A percentile compares a stretch with the other conserved stretches of the same genome.
These are phyloP conservation scores for Cercospora citrullina DNA, from an alignment of 2,329 filamentous ascomycete genomes.

Conservation along the genomic window DNA sequence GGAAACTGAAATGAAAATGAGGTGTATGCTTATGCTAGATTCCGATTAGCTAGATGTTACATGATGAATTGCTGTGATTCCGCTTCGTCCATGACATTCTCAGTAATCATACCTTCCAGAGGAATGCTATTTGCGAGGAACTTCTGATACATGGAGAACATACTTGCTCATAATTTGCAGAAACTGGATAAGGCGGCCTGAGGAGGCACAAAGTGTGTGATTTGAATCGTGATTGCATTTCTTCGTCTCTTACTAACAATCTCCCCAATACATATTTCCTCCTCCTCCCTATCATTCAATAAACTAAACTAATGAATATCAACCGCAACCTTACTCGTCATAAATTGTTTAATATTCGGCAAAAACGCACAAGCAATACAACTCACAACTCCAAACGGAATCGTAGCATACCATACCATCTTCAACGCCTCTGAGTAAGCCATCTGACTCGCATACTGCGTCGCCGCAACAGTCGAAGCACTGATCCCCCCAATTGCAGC, in stretches of 20 bases:
- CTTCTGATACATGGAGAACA: background rate
- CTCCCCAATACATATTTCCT: background rate
- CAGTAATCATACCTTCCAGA: too few species aligned
- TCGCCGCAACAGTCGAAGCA: conserved; percentile 18
- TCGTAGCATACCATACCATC: conserved; percentile 30
- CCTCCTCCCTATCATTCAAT: background rate
- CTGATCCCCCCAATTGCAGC: conserved; percentile 21
- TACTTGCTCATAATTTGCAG: background rate
- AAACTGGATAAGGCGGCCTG: too few species aligned
- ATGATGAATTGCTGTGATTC: background rate
- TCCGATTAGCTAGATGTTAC: background rate
- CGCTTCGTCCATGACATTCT: background rate
- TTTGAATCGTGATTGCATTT: background rate
- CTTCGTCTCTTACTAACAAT: background rate
- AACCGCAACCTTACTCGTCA: conserved; percentile 29
- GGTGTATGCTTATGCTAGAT: background rate
- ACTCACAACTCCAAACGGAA: conserved; percentile 29
- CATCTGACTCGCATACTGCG: conserved; percentile 27
- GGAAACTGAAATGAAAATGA: background rate
- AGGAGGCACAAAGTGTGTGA: background rate
- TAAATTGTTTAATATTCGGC: conserved; percentile 29
- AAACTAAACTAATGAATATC: conserved; percentile 22
- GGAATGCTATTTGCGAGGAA: too few species aligned
- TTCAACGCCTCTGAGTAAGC: conserved; percentile 27
- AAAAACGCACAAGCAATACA: conserved; percentile 27